phyloP scores from a whole-genome alignment of 2,329 filamentous ascomycete species.

The Emydomyces testavorans region DNA sequence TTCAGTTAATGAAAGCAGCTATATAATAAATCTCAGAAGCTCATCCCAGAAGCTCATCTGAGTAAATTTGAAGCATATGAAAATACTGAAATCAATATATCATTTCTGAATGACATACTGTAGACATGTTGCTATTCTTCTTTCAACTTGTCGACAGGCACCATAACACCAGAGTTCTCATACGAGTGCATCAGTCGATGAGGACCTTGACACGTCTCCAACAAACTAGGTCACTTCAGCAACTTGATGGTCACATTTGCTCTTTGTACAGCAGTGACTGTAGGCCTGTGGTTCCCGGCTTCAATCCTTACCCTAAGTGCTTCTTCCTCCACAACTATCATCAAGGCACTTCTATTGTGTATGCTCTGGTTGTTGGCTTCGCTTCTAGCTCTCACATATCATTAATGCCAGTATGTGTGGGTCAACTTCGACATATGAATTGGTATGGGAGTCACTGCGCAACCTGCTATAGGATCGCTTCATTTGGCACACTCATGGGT shows the following conservation, averaged over 20 bases:
- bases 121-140: no score
- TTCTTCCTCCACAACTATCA: constrained; percentile 30
- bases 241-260: constrained; percentile 41
- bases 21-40: no score
- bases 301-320: background rate
- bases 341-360: constrained; percentile 30
- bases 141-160: constrained; percentile 2
- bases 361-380: constrained; percentile 21
- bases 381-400: constrained; percentile 23
- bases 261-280: constrained; percentile 37
- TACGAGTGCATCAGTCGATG: constrained; percentile 35
- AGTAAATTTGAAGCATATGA: no score
- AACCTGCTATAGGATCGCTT: constrained; percentile 20
- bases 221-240: constrained; percentile 45
- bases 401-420: constrained; percentile 25
- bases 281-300: constrained; percentile 46
- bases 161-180: background rate
- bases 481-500: constrained; percentile 19
- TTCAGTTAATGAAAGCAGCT: no score
- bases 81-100: no score
- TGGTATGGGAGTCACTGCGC: constrained; percentile 22
- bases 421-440: constrained; percentile 22
- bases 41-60: no score
- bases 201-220: constrained; percentile 43
- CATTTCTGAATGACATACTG: no score